Percentiles rank a stretch among this genome's conserved stretches.
These are phyloP conservation scores for Thermochaetoides dissita DNA, from an alignment of 2,329 filamentous ascomycete species.

Conservation along the genomic window DNA sequence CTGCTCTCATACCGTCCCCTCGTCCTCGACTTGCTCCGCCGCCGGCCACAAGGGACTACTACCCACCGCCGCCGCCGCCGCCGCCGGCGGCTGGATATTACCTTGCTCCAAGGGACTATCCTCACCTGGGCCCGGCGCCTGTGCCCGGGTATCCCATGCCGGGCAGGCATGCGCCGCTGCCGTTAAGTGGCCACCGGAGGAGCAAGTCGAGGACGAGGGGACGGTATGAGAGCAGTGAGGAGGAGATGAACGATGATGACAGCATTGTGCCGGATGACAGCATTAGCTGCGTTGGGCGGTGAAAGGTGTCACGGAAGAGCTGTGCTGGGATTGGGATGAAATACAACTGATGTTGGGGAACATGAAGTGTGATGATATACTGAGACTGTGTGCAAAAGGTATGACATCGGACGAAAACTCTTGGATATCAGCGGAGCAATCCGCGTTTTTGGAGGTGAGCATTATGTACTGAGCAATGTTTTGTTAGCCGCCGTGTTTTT, in stretches of 20 bases:
- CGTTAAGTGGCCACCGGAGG: slow-evolving; percentile 25
- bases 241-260: slow-evolving; percentile 30
- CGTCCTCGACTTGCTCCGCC: too few species aligned
- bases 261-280: slow-evolving; percentile 48
- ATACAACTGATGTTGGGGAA: too few species aligned
- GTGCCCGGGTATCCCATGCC: too few species aligned
- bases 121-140: not conserved
- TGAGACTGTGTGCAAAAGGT: too few species aligned
- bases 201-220: slow-evolving; percentile 19
- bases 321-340: slow-evolving; percentile 1
- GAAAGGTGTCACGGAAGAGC: slow-evolving; percentile 18
- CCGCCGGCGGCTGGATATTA: slow-evolving; percentile 6
- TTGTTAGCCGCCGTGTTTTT: too few species aligned
- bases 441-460: too few species aligned
- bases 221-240: slow-evolving; percentile 7
- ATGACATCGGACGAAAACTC: too few species aligned
- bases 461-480: too few species aligned
- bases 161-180: slow-evolving; percentile 19
- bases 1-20: too few species aligned
- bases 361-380: too few species aligned
- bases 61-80: slow-evolving; percentile 24
- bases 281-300: slow-evolving; percentile 44
- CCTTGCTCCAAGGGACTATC: not conserved
- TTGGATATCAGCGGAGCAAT: too few species aligned
- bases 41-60: slow-evolving; percentile 3